Evolutionary conservation across 106 monocot genomes (phyloP).

Genomic region (Dioscorea zingiberensis): DNA sequence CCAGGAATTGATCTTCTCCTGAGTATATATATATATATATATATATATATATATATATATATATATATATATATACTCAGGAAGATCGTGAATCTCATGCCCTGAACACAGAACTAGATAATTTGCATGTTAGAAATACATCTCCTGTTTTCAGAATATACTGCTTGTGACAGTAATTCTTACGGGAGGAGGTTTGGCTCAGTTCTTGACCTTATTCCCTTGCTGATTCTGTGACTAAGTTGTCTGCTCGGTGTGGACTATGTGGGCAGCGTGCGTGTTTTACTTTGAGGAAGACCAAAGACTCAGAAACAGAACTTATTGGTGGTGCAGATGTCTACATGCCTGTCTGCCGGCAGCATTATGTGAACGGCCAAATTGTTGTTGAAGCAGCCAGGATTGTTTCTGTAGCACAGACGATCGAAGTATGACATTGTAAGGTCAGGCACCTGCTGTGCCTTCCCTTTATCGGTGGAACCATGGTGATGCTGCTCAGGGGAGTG

Average conservation of each 20-base stretch:
- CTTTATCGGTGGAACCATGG: no score
- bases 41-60: no score
- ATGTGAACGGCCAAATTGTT: conserved; percentile 53
- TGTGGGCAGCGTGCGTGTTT: conserved; percentile 69
- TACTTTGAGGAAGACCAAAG: conserved; percentile 76
- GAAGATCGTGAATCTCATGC: no score
- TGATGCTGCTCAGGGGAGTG: no score
- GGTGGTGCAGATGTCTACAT: conserved; percentile 89
- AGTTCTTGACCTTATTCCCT: conserved; percentile 83
- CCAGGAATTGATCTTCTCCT: neutral
- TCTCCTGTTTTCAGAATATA: neutral
- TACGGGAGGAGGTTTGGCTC: conserved; percentile 81
- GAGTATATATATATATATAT: neutral
- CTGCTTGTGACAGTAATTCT: neutral
- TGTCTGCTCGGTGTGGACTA: conserved; percentile 69
- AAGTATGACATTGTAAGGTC: no score
- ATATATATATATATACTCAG: no score
- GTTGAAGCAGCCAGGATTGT: conserved; percentile 36
- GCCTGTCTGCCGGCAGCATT: conserved; percentile 83
- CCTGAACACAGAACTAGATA: no score
- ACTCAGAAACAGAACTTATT: conserved; percentile 67
- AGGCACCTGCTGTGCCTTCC: no score
- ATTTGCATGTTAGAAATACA: neutral
- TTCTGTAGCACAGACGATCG: conserved; percentile 4
- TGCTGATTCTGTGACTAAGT: conserved; percentile 78